phyloP scores from a whole-genome alignment of 345 rosid species.

The Rhodamnia rubescens region DNA sequence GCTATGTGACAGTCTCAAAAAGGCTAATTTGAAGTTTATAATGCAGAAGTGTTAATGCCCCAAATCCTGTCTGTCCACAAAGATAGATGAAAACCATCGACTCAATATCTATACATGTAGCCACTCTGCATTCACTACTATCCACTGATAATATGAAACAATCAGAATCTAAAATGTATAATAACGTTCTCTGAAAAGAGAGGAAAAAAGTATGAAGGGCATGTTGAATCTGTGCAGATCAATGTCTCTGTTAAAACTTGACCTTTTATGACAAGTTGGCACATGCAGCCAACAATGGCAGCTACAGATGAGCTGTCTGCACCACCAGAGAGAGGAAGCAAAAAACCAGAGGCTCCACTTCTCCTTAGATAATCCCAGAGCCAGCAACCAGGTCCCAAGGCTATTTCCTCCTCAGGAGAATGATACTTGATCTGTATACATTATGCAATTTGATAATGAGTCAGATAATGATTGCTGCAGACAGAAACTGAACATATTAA shows the following conservation, averaged over 20 bases:
- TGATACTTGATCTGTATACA: conserved; percentile 55
- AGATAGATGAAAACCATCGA: background rate
- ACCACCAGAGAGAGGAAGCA: conserved; percentile 97
- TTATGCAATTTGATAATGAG: background rate
- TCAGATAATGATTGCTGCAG: background rate
- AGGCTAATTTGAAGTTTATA: background rate
- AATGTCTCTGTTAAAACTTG: background rate
- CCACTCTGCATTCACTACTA: background rate
- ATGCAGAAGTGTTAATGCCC: background rate
- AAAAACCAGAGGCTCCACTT: conserved; percentile 95
- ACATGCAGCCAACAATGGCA: conserved; percentile 99
- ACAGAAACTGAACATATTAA: background rate
- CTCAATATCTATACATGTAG: background rate
- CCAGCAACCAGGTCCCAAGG: conserved; percentile 97
- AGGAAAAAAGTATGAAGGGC: background rate
- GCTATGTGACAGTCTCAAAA: background rate
- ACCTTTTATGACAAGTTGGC: conserved; percentile 97
- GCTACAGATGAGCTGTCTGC: conserved; percentile 97
- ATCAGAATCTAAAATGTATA: background rate
- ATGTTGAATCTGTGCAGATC: background rate
- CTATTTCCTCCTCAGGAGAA: conserved; percentile 93
- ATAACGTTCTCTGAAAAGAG: background rate
- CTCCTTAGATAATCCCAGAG: conserved; percentile 96
- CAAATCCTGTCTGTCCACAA: background rate
- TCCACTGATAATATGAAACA: background rate